Conservation (phyloP, 2,329 filamentous ascomycete species). For the Cladosporium sp. region DNA sequence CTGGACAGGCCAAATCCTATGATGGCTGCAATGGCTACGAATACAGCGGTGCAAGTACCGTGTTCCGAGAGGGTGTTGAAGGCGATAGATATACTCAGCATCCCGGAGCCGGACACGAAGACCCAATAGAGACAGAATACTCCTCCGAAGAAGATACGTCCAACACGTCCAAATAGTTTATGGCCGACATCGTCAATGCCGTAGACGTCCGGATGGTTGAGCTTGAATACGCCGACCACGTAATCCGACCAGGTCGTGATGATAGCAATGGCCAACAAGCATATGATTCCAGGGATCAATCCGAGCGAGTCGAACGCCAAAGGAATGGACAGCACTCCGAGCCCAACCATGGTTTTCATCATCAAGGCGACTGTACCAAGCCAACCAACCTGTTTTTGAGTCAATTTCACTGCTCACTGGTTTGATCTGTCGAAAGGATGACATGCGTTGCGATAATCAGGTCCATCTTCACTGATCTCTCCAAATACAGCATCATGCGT, state of each 20-base stretch:
- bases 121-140: constrained; percentile 4
- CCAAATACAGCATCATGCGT: constrained; percentile 20
- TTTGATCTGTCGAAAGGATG: background rate
- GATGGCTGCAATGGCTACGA: constrained; percentile 39
- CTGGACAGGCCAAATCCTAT: constrained; percentile 35
- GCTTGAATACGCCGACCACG: constrained; percentile 50
- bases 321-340: constrained; percentile 47
- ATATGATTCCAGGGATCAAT: constrained; percentile 46
- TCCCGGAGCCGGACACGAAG: constrained; percentile 3
- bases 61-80: constrained; percentile 24
- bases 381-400: constrained; percentile 45
- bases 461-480: constrained; percentile 15
- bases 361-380: constrained; percentile 42
- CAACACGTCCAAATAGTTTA: constrained; percentile 51
- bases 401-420: background rate
- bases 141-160: constrained; percentile 45
- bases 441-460: constrained; percentile 19
- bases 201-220: constrained; percentile 52
- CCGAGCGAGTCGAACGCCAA: constrained; percentile 43
- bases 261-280: constrained; percentile 35
- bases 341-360: constrained; percentile 45
- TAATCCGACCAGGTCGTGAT: constrained; percentile 50
- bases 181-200: constrained; percentile 55
- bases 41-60: constrained; percentile 37
- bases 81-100: constrained; percentile 6